A percentile compares a stretch with the other conserved stretches of the same genome.
These are phyloP conservation scores for Salix suchowensis DNA, from an alignment of 345 rosid species.

Conservation along the genomic window DNA sequence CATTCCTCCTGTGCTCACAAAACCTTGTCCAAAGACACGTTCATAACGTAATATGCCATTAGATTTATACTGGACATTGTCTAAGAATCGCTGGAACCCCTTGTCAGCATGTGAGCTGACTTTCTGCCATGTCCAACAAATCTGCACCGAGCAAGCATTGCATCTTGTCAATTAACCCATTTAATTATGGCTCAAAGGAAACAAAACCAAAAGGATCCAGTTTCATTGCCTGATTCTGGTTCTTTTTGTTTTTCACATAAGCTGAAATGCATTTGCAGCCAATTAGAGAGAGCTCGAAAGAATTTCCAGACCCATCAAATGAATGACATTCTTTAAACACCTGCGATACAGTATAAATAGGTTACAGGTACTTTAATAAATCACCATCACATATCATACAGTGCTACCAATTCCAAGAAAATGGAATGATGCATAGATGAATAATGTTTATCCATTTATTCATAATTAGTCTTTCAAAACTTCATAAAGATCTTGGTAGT, in stretches of 20 bases:
- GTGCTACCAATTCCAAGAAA: neutral
- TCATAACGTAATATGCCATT: conserved; percentile 87
- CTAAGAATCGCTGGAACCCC: conserved; percentile 94
- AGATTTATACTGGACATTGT: conserved; percentile 82
- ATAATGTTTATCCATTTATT: neutral
- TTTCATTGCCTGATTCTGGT: conserved; percentile 79
- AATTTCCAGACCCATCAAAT: conserved; percentile 52
- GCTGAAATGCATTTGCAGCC: conserved; percentile 95
- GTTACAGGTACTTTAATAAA: neutral
- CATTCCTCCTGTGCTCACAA: conserved; percentile 93
- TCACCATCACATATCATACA: neutral
- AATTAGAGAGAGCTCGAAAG: conserved; percentile 72
- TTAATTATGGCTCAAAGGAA: conserved; percentile 8
- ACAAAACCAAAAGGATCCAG: neutral
- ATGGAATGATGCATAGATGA: neutral
- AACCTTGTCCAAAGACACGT: conserved; percentile 88
- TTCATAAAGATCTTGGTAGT: neutral
- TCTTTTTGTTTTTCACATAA: conserved; percentile 86
- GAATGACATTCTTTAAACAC: conserved; percentile 69
- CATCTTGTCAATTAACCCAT: conserved; percentile 11
- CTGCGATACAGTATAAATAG: conserved; percentile 35
- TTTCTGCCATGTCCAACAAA: conserved; percentile 95
- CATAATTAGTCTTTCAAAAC: neutral
- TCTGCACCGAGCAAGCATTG: conserved; percentile 45
- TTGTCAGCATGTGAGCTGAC: conserved; percentile 67